Evolutionary conservation across 352 stramenopile species (phyloP).

Genomic region (Aphanomyces invadans): DNA sequence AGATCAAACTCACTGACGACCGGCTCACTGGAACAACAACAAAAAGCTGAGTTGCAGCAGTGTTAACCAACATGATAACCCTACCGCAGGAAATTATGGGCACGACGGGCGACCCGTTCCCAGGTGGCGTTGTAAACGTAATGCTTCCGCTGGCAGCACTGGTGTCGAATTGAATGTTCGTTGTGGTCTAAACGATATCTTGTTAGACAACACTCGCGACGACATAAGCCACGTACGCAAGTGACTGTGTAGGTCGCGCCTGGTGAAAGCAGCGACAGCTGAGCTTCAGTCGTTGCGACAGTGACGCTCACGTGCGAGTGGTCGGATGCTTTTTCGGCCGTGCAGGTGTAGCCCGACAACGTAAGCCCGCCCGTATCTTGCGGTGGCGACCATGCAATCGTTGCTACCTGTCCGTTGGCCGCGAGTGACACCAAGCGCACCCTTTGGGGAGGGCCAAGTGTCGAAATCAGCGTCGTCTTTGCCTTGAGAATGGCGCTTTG

Average conservation of each 20-base stretch:
- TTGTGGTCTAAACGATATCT: constrained; percentile 1
- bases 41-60: too few relatives aligned
- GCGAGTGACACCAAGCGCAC: constrained; percentile 30
- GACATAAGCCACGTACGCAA: neutral
- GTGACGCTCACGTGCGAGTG: neutral
- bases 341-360: constrained; percentile 33
- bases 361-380: constrained; percentile 34
- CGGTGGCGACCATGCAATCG: constrained; percentile 31
- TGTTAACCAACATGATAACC: neutral
- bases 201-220: too few relatives aligned
- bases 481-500: constrained; percentile 24
- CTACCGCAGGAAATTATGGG: constrained; percentile 28
- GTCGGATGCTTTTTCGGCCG: neutral
- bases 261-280: neutral
- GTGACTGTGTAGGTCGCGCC: neutral
- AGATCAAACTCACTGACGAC: constrained; percentile 33
- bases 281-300: neutral
- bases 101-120: constrained; percentile 23
- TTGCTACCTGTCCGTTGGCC: constrained; percentile 28
- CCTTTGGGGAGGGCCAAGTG: constrained; percentile 33
- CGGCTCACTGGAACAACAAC: neutral
- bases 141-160: neutral
- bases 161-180: neutral
- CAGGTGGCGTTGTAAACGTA: constrained; percentile 22
- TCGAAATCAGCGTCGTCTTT: constrained; percentile 28